Base-by-base conservation (phyloP, 1,139 yeast species). In the Geotrichum bryndzae region DNA sequence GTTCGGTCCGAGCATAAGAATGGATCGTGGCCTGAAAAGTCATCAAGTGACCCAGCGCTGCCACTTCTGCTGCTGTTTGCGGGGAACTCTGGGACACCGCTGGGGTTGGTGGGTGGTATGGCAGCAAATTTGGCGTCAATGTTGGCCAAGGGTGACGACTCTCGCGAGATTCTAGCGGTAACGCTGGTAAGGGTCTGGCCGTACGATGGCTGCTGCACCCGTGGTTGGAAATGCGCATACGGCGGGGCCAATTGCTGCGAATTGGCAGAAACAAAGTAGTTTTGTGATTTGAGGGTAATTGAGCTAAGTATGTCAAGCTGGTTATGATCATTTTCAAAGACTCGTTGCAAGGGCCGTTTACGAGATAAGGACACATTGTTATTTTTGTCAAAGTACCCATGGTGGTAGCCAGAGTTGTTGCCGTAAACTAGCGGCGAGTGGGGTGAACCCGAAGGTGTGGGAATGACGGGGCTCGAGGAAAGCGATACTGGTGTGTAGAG, bases 1-100 rank as follows among this genome's bases (percentile, higher is more conserved):
- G 61, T 56, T 10, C 25, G 52, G 11, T 31, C 54, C 10, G 61
- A 58, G 41, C 29, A 18, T 8, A 61, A 46, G 22, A 54, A 61
- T 3, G 48, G 48, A 41, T 41, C 48, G 23, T 41, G 18, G 2
- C 48, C 48, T 5, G n/a, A 41, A n/a, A 18, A n/a, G 1, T 15
- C 48, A 7, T 41, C 7, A 7, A n/a, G 3, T n/a, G 18, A n/a
- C 22, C 48, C 22, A 13, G 48, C 5, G 5, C 22, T 41, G 4
- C 18, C n/a, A 15, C 22, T 7, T n/a, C 22, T 41, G 18, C 48
- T n/a, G 2, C 6, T 41, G 48, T 41, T n/a, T n/a, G 22, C 48
- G 13, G 10, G 22, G 2, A 15, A 35, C 2, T 6, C n/a, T n/a
- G 18, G 10, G 7, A 1, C 10, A 7, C 33, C 33, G 8, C 10